Evolutionary conservation across 257 asterid species (phyloP).

Genomic region (Ophiorrhiza pumila): DNA sequence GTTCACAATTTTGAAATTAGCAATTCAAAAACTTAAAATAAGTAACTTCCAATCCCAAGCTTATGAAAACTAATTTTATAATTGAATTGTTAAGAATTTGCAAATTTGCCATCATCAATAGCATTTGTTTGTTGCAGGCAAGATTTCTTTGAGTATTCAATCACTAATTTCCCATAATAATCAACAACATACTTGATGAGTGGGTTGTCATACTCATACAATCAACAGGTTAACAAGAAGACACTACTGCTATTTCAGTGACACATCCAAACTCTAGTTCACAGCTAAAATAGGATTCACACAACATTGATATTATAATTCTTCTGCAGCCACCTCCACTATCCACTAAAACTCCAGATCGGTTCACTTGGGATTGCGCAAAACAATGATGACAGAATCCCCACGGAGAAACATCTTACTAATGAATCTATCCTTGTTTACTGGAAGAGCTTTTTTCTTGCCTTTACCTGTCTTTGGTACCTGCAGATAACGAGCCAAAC

Average conservation of each 20-base stretch:
- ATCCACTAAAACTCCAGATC: neutral
- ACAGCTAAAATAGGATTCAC: neutral
- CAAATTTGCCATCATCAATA: too few relatives aligned
- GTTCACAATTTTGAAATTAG: too few relatives aligned
- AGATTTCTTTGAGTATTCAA: too few relatives aligned
- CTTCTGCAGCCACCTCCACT: neutral
- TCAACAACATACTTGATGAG: too few relatives aligned
- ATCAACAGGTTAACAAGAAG: neutral
- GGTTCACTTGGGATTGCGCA: constrained; percentile 67
- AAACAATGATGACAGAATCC: constrained; percentile 85
- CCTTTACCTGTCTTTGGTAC: constrained; percentile 93
- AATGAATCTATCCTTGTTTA: constrained; percentile 84
- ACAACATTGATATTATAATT: neutral
- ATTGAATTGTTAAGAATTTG: too few relatives aligned
- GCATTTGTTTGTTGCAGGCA: too few relatives aligned
- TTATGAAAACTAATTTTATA: too few relatives aligned
- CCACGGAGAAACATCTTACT: constrained; percentile 94
- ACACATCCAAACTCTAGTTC: neutral
- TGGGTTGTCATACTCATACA: too few relatives aligned
- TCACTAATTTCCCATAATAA: too few relatives aligned
- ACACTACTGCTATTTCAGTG: neutral
- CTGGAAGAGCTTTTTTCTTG: constrained; percentile 89
- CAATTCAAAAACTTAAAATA: too few relatives aligned
- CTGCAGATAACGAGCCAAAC: constrained; percentile 24
- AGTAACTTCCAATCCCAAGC: too few relatives aligned